Percentiles rank a stretch among this genome's conserved stretches.
Evolutionary conservation across 1,284 basidiomycete genomes (phyloP).

Genomic region (Microbotryum lychnidis-dioicae): DNA sequence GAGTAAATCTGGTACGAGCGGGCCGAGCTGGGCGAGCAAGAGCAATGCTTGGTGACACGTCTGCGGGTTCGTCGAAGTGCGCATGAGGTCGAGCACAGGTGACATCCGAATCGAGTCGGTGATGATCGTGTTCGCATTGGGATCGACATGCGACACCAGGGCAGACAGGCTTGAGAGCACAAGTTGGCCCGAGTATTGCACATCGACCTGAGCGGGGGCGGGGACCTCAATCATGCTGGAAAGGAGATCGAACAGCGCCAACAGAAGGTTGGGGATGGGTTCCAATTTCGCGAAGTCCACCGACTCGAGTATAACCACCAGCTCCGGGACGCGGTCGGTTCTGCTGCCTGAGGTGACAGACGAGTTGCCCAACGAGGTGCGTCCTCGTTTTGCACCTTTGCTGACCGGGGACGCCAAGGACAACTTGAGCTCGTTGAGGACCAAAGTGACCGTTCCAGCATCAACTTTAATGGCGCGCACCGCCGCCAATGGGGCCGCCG

Average conservation of each 20-base stretch:
- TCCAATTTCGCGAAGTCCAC: slow-evolving; percentile 20
- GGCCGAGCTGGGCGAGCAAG: slow-evolving; percentile 76
- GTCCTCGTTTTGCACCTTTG: slow-evolving; percentile 27
- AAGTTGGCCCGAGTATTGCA: slow-evolving; percentile 28
- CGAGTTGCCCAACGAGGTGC: slow-evolving; percentile 14
- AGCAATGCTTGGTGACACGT: slow-evolving; percentile 88
- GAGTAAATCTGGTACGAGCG: slow-evolving; percentile 79
- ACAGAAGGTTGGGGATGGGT: slow-evolving; percentile 20
- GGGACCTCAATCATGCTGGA: slow-evolving; percentile 26
- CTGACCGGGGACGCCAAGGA: slow-evolving; percentile 11
- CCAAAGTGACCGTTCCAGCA: slow-evolving; percentile 22
- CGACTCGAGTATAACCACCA: slow-evolving; percentile 27
- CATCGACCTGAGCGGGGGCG: slow-evolving; percentile 17
- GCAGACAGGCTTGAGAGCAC: slow-evolving; percentile 8
- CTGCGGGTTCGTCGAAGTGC: slow-evolving; percentile 83
- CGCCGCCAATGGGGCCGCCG: slow-evolving; percentile 17
- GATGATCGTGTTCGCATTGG: slow-evolving; percentile 29
- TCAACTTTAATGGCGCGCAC: slow-evolving; percentile 18
- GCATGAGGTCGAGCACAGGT: slow-evolving; percentile 74
- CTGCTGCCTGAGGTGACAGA: slow-evolving; percentile 3
- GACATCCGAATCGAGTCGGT: slow-evolving; percentile 51
- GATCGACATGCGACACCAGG: slow-evolving; percentile 15
- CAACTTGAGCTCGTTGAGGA: slow-evolving; percentile 17
- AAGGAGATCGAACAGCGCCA: slow-evolving; percentile 28
- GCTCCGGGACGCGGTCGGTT: slow-evolving; percentile 25